These are phyloP conservation scores for Selaginella tamariscina DNA, from an alignment of 75 land plant species.

Conservation along the genomic window DNA sequence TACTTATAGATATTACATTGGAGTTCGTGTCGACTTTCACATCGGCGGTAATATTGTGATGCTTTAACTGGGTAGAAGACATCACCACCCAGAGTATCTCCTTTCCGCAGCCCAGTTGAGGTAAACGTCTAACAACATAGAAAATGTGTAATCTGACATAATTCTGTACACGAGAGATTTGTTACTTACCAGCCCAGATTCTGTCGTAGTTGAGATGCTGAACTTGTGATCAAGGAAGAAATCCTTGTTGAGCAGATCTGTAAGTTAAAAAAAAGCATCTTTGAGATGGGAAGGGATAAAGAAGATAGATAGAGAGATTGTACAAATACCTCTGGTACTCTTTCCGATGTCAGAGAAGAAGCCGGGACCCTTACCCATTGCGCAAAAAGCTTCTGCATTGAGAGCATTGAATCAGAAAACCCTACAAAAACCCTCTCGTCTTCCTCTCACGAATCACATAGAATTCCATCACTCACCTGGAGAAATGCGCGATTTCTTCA, in stretches of 20 bases:
- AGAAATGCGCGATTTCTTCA: too few relatives aligned
- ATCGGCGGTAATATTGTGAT: conserved; percentile 7
- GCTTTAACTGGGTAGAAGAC: conserved; percentile 1
- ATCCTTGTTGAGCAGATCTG: conserved; percentile 72
- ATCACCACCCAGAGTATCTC: not conserved
- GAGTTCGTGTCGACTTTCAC: conserved; percentile 5
- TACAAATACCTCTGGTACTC: not conserved
- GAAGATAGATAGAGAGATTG: not conserved
- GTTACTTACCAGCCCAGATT: conserved; percentile 49
- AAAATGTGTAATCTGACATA: not conserved
- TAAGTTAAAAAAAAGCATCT: conserved; percentile 12
- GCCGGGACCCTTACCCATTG: conserved; percentile 11
- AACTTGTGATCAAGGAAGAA: conserved; percentile 58
- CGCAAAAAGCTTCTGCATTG: not conserved
- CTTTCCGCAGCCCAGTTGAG: not conserved
- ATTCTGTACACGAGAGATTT: not conserved
- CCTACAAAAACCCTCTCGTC: not conserved
- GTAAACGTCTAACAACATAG: not conserved
- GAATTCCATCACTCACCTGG: too few relatives aligned
- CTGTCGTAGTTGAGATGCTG: conserved; percentile 48
- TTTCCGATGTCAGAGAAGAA: conserved; percentile 8
- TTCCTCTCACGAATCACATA: not conserved
- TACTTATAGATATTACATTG: not conserved
- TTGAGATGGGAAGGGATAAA: conserved; percentile 5
- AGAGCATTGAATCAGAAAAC: not conserved